These are phyloP conservation scores for Russula virescens DNA, from an alignment of 768 basidiomycete species.

Conservation along the genomic window DNA sequence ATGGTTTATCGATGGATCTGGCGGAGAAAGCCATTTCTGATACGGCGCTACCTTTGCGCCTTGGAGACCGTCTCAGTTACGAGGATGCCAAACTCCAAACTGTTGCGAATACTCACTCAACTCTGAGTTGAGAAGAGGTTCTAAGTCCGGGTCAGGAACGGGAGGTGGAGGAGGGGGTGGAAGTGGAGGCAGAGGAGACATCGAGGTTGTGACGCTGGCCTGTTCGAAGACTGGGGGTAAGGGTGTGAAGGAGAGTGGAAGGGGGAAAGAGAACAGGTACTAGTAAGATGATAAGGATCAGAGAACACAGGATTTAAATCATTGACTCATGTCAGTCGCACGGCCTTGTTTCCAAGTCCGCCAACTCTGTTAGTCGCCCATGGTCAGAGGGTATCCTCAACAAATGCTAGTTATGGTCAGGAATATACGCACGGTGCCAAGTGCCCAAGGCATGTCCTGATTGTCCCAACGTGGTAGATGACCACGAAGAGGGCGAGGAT, in stretches of 20 bases:
- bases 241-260: background rate
- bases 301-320: background rate
- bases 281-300: too few relatives aligned
- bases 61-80: background rate
- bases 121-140: constrained; percentile 1
- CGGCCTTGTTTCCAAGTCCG: constrained; percentile 19
- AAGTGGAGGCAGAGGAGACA: background rate
- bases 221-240: background rate
- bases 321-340: background rate
- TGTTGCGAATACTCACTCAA: background rate
- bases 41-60: constrained; percentile 1
- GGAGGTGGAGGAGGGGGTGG: background rate
- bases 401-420: background rate
- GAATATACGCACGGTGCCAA: background rate
- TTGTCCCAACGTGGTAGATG: background rate
- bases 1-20: constrained; percentile 11
- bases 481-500: background rate
- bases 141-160: background rate
- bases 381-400: too few relatives aligned
- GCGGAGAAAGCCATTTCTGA: constrained; percentile 12
- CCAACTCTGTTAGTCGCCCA: constrained; percentile 9
- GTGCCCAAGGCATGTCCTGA: background rate
- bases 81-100: background rate
- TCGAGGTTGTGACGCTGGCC: background rate
- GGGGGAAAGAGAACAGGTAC: too few relatives aligned